Conservation (phyloP, 139 green algal genomes). For the Chlorella sp. region DNA sequence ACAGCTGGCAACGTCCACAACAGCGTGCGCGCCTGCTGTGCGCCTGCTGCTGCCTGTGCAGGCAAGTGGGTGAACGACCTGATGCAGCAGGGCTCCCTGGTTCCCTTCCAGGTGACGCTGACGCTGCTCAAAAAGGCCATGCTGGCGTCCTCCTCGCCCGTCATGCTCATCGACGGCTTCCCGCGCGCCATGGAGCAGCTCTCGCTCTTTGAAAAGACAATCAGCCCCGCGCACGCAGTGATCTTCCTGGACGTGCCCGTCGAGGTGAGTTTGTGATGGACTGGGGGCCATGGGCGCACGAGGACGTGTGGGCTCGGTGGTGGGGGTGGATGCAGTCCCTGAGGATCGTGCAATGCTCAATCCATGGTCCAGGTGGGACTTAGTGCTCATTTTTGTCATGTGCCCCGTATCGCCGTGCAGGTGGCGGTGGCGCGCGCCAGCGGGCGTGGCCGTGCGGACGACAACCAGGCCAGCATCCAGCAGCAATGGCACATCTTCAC, state of each 20-base stretch:
- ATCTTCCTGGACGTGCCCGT: conserved; percentile 1
- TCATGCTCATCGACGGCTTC: conserved; percentile 2
- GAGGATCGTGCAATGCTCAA: background rate
- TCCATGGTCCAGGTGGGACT: background rate
- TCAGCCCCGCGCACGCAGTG: background rate
- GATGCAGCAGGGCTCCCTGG: background rate
- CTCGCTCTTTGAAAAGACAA: background rate
- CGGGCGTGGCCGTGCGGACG: background rate
- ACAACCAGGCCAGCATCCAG: background rate
- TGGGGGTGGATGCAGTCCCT: no score
- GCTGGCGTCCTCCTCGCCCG: background rate
- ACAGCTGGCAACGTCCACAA: background rate
- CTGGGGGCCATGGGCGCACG: background rate
- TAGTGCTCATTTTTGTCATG: no score
- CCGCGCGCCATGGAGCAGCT: background rate
- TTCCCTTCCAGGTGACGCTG: background rate
- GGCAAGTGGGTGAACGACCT: background rate
- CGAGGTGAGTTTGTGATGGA: background rate
- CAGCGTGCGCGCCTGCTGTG: background rate
- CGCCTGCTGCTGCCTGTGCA: background rate
- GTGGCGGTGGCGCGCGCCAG: background rate
- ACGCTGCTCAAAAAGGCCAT: conserved; percentile 1
- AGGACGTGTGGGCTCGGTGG: background rate
- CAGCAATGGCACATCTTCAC: background rate
- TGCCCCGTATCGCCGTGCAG: no score